phyloP scores from a whole-genome alignment of 495 filamentous ascomycete genomes.

The Gamarada debralockiae region DNA sequence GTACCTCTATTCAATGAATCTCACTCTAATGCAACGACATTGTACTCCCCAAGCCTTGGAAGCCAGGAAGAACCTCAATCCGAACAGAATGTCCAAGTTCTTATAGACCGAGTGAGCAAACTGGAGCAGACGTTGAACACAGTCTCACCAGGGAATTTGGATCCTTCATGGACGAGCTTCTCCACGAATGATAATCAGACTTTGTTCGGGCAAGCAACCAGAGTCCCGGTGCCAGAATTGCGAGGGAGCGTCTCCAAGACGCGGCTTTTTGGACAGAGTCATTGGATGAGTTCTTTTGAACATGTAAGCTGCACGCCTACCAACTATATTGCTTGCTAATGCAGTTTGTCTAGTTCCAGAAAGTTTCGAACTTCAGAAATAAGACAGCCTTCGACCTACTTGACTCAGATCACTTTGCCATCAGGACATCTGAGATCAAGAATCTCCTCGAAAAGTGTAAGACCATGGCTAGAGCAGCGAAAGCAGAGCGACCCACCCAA shows the following conservation, averaged over 20 bases:
- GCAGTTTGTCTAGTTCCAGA: conserved; percentile 12
- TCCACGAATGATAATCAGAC: neutral
- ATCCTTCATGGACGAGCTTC: neutral
- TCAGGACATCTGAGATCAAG: conserved; percentile 11
- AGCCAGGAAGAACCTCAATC: neutral
- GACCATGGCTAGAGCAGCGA: conserved; percentile 20
- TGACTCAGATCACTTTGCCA: neutral
- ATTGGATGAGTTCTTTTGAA: conserved; percentile 47
- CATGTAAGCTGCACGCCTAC: conserved; percentile 31
- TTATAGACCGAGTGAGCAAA: neutral
- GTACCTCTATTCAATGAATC: too few species aligned
- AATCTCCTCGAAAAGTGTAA: conserved; percentile 20
- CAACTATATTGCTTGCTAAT: neutral
- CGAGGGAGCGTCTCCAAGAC: conserved; percentile 35
- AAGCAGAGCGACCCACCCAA: conserved; percentile 19
- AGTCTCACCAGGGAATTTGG: conserved; percentile 5
- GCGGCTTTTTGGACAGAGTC: conserved; percentile 48
- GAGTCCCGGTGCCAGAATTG: neutral
- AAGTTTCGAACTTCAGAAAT: conserved; percentile 9
- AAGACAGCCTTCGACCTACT: conserved; percentile 8
- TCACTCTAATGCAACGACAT: neutral
- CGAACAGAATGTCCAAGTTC: neutral
- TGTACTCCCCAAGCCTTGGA: neutral
- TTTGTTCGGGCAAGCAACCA: neutral
- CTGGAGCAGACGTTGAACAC: neutral